Conservation (phyloP, 1,284 basidiomycete species). For the Tylopilus orsonianus region DNA sequence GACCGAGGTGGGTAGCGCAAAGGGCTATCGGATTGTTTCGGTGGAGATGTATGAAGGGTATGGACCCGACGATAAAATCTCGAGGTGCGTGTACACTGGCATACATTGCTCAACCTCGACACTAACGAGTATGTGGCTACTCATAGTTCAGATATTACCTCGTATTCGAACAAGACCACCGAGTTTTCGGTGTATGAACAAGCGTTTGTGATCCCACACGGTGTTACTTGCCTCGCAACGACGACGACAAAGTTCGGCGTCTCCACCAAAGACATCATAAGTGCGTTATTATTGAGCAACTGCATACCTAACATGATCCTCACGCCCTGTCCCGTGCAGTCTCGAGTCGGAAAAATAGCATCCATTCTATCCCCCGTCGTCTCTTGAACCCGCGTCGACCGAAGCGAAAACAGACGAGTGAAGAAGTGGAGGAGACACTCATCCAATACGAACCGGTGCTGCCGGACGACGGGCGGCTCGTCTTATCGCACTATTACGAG, state of each 20-base stretch:
- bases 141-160: slow-evolving; percentile 69
- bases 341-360: slow-evolving; percentile 72
- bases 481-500: slow-evolving; percentile 79
- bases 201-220: slow-evolving; percentile 70
- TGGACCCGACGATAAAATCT: slow-evolving; percentile 61
- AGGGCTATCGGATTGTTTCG: slow-evolving; percentile 72
- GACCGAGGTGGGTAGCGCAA: slow-evolving; percentile 48
- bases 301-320: neutral
- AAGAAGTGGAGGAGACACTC: slow-evolving; percentile 86
- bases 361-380: slow-evolving; percentile 74
- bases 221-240: slow-evolving; percentile 66
- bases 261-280: slow-evolving; percentile 81
- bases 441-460: slow-evolving; percentile 83
- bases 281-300: slow-evolving; percentile 38
- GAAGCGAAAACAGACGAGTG: slow-evolving; percentile 69
- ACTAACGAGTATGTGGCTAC: slow-evolving; percentile 3
- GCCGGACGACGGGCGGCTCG: slow-evolving; percentile 68
- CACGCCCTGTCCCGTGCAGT: slow-evolving; percentile 44
- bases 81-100: slow-evolving; percentile 51
- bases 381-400: slow-evolving; percentile 86
- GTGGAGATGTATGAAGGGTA: slow-evolving; percentile 87
- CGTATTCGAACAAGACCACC: slow-evolving; percentile 56
- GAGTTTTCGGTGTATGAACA: slow-evolving; percentile 64
- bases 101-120: too few species aligned
- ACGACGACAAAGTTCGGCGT: slow-evolving; percentile 90